Conservation (phyloP, 768 basidiomycete genomes). For the Boletus fagicola region DNA sequence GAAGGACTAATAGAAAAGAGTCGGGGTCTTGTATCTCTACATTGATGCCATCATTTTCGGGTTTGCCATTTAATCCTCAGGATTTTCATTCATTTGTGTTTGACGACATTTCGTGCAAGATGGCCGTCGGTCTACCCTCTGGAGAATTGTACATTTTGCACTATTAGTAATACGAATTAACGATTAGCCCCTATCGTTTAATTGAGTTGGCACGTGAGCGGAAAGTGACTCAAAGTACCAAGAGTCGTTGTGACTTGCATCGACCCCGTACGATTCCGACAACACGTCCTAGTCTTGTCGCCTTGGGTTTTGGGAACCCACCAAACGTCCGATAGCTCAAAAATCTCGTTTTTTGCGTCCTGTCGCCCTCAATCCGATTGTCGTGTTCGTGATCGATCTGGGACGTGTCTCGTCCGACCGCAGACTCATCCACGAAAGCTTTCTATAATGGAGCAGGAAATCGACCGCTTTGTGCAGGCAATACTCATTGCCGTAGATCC, state of each 20-base stretch:
- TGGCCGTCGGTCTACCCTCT: conserved; percentile 50
- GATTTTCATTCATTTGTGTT: conserved; percentile 49
- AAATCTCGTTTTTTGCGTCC: not conserved
- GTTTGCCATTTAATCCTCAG: conserved; percentile 50
- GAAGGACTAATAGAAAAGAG: conserved; percentile 11
- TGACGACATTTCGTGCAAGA: conserved; percentile 53
- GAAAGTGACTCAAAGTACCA: conserved; percentile 10
- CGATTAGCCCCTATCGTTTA: conserved; percentile 20
- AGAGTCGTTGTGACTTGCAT: conserved; percentile 3
- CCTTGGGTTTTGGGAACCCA: not conserved
- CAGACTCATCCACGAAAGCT: conserved; percentile 11
- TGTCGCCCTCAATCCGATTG: not conserved
- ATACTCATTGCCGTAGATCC: conserved; percentile 88
- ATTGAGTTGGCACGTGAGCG: conserved; percentile 27
- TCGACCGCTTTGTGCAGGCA: conserved; percentile 77
- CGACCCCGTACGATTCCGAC: conserved; percentile 1
- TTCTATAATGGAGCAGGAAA: conserved; percentile 65
- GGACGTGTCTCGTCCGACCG: conserved; percentile 20
- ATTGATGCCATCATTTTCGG: conserved; percentile 46
- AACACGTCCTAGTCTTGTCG: not conserved
- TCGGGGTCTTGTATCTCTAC: conserved; percentile 18
- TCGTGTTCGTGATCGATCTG: conserved; percentile 14
- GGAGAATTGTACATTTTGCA: conserved; percentile 53
- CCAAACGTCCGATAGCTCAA: conserved; percentile 3
- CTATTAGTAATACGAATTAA: conserved; percentile 11